A percentile compares a stretch with the other conserved stretches of the same genome.
These are phyloP conservation scores for Cryptosporidium sp. DNA, from an alignment of 169 alveolate species.

Conservation along the genomic window DNA sequence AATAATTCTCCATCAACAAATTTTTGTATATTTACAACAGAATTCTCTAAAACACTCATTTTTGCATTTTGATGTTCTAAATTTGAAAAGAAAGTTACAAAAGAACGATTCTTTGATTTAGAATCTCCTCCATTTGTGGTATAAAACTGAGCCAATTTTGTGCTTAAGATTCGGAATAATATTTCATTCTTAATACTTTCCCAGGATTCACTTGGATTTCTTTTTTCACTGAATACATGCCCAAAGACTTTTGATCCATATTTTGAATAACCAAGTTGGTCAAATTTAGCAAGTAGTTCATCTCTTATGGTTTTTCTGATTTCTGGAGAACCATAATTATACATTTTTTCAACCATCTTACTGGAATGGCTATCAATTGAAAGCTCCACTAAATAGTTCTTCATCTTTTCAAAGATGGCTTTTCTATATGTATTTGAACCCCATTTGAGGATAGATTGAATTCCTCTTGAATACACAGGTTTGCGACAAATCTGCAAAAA, in stretches of 20 bases:
- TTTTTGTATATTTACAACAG: constrained; percentile 38
- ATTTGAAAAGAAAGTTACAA: constrained; percentile 2
- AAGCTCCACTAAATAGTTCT: constrained; percentile 19
- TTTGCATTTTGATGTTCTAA: constrained; percentile 27
- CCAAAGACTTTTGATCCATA: constrained; percentile 58
- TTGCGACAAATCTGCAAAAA: constrained; percentile 66
- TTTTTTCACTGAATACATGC: constrained; percentile 67
- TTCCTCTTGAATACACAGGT: constrained; percentile 72
- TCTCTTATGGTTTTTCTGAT: constrained; percentile 30
- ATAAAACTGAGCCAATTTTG: constrained; percentile 37
- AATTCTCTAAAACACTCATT: constrained; percentile 45
- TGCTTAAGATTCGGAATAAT: constrained; percentile 24
- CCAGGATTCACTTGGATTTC: constrained; percentile 54
- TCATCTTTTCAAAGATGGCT: constrained; percentile 58
- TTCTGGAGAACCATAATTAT: constrained; percentile 55
- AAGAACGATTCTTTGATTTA: constrained; percentile 7
- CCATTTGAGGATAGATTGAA: constrained; percentile 68
- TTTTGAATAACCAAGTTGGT: constrained; percentile 56
- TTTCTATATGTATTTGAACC: constrained; percentile 37
- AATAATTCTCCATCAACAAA: constrained; percentile 65
- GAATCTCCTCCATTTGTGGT: neutral
- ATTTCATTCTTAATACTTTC: constrained; percentile 48
- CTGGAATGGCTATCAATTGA: constrained; percentile 70
- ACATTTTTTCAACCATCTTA: constrained; percentile 60
- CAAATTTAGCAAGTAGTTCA: constrained; percentile 42